Base-by-base conservation (phyloP, 1,284 basidiomycete genomes). In the Blastosporella zonata region DNA sequence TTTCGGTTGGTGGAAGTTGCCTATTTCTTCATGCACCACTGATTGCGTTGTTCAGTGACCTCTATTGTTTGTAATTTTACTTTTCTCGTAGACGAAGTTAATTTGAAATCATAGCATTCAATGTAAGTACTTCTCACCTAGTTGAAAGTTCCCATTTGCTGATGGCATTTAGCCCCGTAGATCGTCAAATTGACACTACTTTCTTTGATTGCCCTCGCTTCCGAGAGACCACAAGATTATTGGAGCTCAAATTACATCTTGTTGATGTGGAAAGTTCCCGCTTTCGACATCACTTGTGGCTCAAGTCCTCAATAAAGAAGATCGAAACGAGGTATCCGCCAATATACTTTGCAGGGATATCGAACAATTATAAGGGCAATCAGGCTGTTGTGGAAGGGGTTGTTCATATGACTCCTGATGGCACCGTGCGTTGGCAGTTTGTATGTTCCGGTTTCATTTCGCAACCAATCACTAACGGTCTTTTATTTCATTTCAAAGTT, bases 201-300 rank as follows among this genome's bases (percentile, higher is more conserved):
- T 81, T 84, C 64, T 84, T 87, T 60, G 72, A 79, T 34, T 73
- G 79, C 46, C 63, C 65, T 27, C 66, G 70, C 7, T 82, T 84
- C 59, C 72, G 77, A 46, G 84, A 87, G 60, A 81, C 81, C 2
- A 80, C 78, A 5, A 74, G 81, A 13, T 71, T 84, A 28, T 75
- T 86, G 36, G 77, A 81, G 55, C 65, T 84, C 49, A 72, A 73
- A 43, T 65, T 86, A n/a, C 67, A 64, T 29, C 58, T 86, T 42
- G 69, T 77, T 38, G 63, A 64, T 21, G 48, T 50, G 15, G 58
- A 62, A 1, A 50, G 62, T 13, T 52, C 74, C 43, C 65, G 66
- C 38, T 58, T 63, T 48, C 58, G 61, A 20, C 34, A 47, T 31
- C 36, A 51, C 18, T 17, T 28, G 13, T 22, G 40, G 31, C 21